Conservation (phyloP, 192 early-diverging fungal species). For the Polychytrium aggregatum region DNA sequence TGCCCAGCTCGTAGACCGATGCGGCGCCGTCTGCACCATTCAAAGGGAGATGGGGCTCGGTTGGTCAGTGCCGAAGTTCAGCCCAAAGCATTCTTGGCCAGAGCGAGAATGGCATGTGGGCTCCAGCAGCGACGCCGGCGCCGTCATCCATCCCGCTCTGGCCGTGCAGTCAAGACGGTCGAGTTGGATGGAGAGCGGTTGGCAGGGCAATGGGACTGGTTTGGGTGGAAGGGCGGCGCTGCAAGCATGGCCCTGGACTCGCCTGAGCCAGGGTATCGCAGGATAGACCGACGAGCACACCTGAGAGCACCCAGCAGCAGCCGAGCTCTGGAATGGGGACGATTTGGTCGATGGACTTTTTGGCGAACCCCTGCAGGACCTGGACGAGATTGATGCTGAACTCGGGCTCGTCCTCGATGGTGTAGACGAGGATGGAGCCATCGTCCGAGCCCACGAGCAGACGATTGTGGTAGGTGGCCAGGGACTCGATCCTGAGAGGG, state of each 20-base stretch:
- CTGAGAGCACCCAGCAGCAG: background rate
- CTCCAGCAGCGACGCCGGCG: no score
- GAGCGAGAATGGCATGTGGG: no score
- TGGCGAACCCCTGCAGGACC: constrained; percentile 13
- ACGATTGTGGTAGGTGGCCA: constrained; percentile 14
- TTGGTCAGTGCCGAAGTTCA: no score
- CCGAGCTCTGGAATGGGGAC: constrained; percentile 1
- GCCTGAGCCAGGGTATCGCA: no score
- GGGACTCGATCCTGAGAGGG: constrained; percentile 19
- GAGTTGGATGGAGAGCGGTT: no score
- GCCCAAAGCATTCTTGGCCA: no score
- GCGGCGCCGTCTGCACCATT: constrained; percentile 56
- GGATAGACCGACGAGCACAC: constrained; percentile 1
- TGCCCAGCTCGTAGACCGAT: constrained; percentile 61
- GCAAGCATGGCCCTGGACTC: no score
- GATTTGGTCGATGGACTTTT: constrained; percentile 16
- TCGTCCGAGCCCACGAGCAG: constrained; percentile 23
- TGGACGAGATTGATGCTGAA: constrained; percentile 26
- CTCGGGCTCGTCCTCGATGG: constrained; percentile 25
- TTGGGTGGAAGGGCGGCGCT: no score
- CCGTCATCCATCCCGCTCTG: no score
- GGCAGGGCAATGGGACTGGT: no score
- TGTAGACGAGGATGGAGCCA: constrained; percentile 32
- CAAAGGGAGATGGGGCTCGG: background rate
- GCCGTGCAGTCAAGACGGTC: no score